A percentile compares a stretch with the other conserved stretches of the same genome.
Evolutionary conservation across 139 green algal genomes (phyloP).

Genomic region (Eudorina sp.): DNA sequence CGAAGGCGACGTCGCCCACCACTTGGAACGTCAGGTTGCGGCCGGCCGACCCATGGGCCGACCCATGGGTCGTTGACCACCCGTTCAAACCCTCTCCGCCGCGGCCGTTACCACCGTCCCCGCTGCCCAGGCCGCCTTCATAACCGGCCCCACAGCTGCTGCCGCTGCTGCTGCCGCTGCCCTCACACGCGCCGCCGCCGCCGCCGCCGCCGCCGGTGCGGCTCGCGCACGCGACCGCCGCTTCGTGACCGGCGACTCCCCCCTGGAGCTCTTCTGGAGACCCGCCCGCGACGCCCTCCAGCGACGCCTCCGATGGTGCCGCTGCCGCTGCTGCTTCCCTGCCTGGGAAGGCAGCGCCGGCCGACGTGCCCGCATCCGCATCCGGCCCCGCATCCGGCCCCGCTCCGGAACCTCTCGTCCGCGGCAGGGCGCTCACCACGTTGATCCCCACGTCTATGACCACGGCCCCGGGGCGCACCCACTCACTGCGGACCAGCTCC

Average conservation of each 20-base stretch:
- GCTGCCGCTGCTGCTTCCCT: too few relatives aligned
- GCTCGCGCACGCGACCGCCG: too few relatives aligned
- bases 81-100: neutral
- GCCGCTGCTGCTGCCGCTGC: neutral
- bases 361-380: too few relatives aligned
- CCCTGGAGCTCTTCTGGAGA: too few relatives aligned
- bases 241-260: too few relatives aligned
- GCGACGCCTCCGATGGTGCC: too few relatives aligned
- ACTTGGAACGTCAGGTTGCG: constrained; percentile 74
- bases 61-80: too few relatives aligned
- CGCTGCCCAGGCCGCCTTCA: neutral
- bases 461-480: constrained; percentile 93
- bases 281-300: too few relatives aligned
- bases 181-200: neutral
- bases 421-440: constrained; percentile 66
- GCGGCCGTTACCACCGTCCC: neutral
- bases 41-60: too few relatives aligned
- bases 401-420: too few relatives aligned
- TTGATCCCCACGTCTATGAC: constrained; percentile 98
- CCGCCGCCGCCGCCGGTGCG: neutral
- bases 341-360: too few relatives aligned
- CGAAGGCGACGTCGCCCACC: constrained; percentile 93
- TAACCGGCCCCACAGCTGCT: neutral
- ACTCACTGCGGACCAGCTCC: constrained; percentile 90
- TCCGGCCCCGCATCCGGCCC: too few relatives aligned